These are phyloP conservation scores for Macrolepiota albuminosa DNA, from an alignment of 768 basidiomycete species.

Conservation along the genomic window DNA sequence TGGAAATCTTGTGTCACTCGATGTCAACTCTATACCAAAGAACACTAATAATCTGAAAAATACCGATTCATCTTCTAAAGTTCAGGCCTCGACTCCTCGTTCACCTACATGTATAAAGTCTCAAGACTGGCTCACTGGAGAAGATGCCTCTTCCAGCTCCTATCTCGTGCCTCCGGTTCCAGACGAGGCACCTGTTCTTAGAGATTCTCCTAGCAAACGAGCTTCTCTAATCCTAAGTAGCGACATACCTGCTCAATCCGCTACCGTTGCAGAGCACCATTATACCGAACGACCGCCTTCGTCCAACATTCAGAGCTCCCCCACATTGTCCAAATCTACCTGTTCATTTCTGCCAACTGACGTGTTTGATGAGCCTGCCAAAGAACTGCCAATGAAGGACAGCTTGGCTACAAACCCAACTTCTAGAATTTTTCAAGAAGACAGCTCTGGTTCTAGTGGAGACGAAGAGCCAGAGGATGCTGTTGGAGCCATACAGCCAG, in stretches of 20 bases:
- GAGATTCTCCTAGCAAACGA: constrained; percentile 70
- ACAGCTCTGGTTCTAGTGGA: constrained; percentile 51
- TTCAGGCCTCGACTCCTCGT: neutral
- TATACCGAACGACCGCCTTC: constrained; percentile 15
- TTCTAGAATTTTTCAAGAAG: constrained; percentile 19
- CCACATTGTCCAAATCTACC: constrained; percentile 32
- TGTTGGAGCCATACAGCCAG: constrained; percentile 20
- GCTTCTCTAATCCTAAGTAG: constrained; percentile 58
- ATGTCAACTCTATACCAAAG: constrained; percentile 15
- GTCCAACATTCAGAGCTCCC: constrained; percentile 25
- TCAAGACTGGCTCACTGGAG: constrained; percentile 76
- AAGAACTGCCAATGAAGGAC: constrained; percentile 39
- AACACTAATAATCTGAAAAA: neutral
- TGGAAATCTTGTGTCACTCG: constrained; percentile 42
- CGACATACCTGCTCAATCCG: constrained; percentile 33
- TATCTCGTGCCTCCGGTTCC: constrained; percentile 13
- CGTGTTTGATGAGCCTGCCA: constrained; percentile 14
- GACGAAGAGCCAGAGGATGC: constrained; percentile 54
- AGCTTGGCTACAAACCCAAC: constrained; percentile 31
- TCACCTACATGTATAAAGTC: constrained; percentile 2
- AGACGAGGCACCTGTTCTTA: constrained; percentile 44
- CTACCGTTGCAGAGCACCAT: constrained; percentile 32
- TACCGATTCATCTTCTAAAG: neutral
- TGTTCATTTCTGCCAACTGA: constrained; percentile 32
- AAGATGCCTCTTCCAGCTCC: constrained; percentile 27